Percentiles rank a stretch among this genome's conserved stretches.
phyloP scores from a whole-genome alignment of 1,284 basidiomycete species.

The Thelephora terrestris region DNA sequence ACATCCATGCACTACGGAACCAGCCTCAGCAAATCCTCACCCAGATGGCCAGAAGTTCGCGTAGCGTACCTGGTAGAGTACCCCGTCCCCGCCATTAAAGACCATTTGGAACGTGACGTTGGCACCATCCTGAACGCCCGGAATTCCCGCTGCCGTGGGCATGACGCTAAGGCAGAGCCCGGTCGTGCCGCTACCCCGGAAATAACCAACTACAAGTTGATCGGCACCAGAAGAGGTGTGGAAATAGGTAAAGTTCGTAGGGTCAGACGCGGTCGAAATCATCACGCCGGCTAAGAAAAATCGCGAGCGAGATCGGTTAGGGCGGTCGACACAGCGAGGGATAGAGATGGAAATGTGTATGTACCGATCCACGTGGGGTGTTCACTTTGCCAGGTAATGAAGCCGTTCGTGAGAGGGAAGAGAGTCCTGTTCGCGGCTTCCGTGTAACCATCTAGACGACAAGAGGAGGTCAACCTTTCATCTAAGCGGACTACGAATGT shows the following conservation, averaged over 20 bases:
- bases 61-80: slow-evolving; percentile 48
- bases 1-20: slow-evolving; percentile 50
- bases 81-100: slow-evolving; percentile 57
- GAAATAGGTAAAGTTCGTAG: slow-evolving; percentile 51
- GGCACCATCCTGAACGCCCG: slow-evolving; percentile 39
- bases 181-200: slow-evolving; percentile 35
- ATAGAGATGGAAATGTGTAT: slow-evolving; percentile 6
- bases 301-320: not conserved
- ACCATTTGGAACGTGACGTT: slow-evolving; percentile 55
- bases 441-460: slow-evolving; percentile 39
- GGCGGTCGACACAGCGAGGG: not conserved
- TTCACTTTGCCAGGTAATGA: slow-evolving; percentile 48
- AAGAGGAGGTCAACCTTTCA: slow-evolving; percentile 1
- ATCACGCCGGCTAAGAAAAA: slow-evolving; percentile 36
- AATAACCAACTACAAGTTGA: slow-evolving; percentile 33
- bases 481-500: not conserved
- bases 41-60: not conserved
- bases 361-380: slow-evolving; percentile 48
- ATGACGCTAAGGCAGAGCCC: slow-evolving; percentile 58
- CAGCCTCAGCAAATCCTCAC: not conserved
- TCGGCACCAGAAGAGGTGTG: slow-evolving; percentile 13
- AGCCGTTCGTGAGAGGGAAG: slow-evolving; percentile 52
- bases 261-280: slow-evolving; percentile 45
- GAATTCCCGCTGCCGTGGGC: slow-evolving; percentile 38
- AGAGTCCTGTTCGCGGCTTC: slow-evolving; percentile 38